A percentile compares a stretch with the other conserved stretches of the same genome.
phyloP scores from a whole-genome alignment of 2,329 filamentous ascomycete genomes.

The Ilyonectria destructans region DNA sequence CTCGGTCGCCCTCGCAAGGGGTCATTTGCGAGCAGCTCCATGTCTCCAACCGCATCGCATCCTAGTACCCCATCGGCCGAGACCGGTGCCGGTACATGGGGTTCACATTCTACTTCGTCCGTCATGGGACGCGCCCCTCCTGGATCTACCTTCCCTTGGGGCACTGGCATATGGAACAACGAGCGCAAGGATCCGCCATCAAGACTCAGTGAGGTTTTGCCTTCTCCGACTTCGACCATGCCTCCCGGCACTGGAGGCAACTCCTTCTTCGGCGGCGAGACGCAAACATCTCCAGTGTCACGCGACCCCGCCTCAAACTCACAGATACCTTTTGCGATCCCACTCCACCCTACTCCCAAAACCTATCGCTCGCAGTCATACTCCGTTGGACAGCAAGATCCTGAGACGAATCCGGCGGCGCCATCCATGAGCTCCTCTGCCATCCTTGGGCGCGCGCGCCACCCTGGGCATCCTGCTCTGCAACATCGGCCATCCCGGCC shows the following conservation, averaged over 20 bases:
- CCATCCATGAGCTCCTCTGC: conserved; percentile 64
- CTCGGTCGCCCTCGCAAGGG: conserved; percentile 78
- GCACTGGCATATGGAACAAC: conserved; percentile 86
- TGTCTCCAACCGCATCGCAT: conserved; percentile 86
- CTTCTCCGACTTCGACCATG: conserved; percentile 79
- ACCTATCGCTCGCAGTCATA: conserved; percentile 97
- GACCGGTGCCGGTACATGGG: conserved; percentile 67
- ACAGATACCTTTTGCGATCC: conserved; percentile 89
- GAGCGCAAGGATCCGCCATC: conserved; percentile 85
- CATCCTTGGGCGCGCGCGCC: conserved; percentile 69
- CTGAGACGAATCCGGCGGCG: conserved; percentile 67
- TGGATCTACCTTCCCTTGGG: conserved; percentile 76
- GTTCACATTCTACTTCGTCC: conserved; percentile 65
- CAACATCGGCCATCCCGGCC: conserved; percentile 87
- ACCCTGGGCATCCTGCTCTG: conserved; percentile 74
- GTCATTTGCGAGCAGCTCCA: conserved; percentile 82
- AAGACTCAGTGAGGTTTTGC: conserved; percentile 81
- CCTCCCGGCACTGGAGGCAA: conserved; percentile 61
- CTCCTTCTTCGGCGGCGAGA: conserved; percentile 68
- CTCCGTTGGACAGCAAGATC: conserved; percentile 91
- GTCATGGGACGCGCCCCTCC: conserved; percentile 66
- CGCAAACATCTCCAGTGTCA: conserved; percentile 67
- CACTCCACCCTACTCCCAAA: conserved; percentile 91
- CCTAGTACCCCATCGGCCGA: conserved; percentile 86
- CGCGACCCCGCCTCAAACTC: conserved; percentile 70